Evolutionary conservation across 1,284 basidiomycete species (phyloP).

Genomic region (Ceratobasidium sp.): DNA sequence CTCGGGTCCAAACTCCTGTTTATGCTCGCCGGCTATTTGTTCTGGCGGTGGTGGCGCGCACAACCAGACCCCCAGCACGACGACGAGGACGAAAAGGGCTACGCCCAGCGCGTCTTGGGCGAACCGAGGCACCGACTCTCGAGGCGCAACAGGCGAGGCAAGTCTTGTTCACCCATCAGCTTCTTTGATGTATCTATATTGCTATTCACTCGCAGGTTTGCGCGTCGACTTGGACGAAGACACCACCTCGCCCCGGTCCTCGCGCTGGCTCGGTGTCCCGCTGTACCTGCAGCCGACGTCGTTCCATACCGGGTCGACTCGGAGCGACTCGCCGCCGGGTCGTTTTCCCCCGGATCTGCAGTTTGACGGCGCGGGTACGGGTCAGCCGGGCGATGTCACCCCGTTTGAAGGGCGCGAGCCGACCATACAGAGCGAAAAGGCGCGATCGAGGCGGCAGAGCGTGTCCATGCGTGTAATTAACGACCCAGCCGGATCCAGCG

Average conservation of each 20-base stretch:
- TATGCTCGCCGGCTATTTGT: constrained; percentile 23
- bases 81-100: constrained; percentile 34
- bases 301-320: constrained; percentile 27
- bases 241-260: constrained; percentile 10
- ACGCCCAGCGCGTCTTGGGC: constrained; percentile 21
- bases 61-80: constrained; percentile 21
- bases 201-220: neutral
- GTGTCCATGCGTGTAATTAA: constrained; percentile 31
- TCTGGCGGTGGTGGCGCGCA: constrained; percentile 27
- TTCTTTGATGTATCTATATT: neutral
- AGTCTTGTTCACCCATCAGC: neutral
- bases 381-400: constrained; percentile 5
- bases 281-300: constrained; percentile 34
- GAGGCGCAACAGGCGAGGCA: constrained; percentile 7
- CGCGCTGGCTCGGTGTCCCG: constrained; percentile 34
- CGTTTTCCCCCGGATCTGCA: neutral
- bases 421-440: constrained; percentile 21
- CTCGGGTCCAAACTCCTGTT: constrained; percentile 41
- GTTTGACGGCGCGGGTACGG: too few relatives aligned
- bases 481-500: neutral
- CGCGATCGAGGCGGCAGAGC: constrained; percentile 9
- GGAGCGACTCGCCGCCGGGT: neutral
- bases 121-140: constrained; percentile 10
- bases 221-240: constrained; percentile 38
- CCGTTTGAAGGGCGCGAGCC: constrained; percentile 3